A percentile compares a stretch with the other conserved stretches of the same genome.
Evolutionary conservation across 805 yeast genomes (phyloP).

Genomic region (Wickerhamia fluorescens): DNA sequence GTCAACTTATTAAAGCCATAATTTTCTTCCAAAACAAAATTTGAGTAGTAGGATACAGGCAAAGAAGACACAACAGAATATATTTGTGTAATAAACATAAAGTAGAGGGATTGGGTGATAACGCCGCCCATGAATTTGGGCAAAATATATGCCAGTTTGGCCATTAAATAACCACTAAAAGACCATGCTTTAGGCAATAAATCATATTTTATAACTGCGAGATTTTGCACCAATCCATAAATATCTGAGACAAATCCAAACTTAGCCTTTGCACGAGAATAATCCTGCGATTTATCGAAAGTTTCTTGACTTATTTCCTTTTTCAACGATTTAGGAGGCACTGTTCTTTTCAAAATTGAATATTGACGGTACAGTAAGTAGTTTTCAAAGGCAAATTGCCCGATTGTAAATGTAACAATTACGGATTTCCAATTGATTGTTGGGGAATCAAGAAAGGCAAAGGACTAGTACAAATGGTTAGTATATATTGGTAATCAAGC

Average conservation of each 20-base stretch:
- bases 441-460: conserved; percentile 55
- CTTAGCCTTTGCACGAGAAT: conserved; percentile 70
- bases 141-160: conserved; percentile 35
- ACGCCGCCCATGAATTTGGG: conserved; percentile 43
- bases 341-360: conserved; percentile 44
- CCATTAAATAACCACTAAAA: conserved; percentile 57
- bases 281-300: conserved; percentile 67
- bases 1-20: conserved; percentile 92
- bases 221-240: conserved; percentile 47
- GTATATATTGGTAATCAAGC: conserved; percentile 1
- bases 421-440: conserved; percentile 74
- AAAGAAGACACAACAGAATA: conserved; percentile 47
- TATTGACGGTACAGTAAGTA: conserved; percentile 75
- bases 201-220: conserved; percentile 53
- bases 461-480: conserved; percentile 22
- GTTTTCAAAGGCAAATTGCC: conserved; percentile 69
- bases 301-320: conserved; percentile 67
- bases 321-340: conserved; percentile 64
- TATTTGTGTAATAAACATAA: conserved; percentile 49
- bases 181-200: conserved; percentile 35
- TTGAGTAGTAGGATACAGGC: conserved; percentile 69
- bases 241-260: conserved; percentile 55
- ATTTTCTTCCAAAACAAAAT: conserved; percentile 85
- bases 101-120: conserved; percentile 61
- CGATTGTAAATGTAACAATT: conserved; percentile 66